These are phyloP conservation scores for Cladophialophora yegresii DNA, from an alignment of 2,329 filamentous ascomycete species.

Conservation along the genomic window DNA sequence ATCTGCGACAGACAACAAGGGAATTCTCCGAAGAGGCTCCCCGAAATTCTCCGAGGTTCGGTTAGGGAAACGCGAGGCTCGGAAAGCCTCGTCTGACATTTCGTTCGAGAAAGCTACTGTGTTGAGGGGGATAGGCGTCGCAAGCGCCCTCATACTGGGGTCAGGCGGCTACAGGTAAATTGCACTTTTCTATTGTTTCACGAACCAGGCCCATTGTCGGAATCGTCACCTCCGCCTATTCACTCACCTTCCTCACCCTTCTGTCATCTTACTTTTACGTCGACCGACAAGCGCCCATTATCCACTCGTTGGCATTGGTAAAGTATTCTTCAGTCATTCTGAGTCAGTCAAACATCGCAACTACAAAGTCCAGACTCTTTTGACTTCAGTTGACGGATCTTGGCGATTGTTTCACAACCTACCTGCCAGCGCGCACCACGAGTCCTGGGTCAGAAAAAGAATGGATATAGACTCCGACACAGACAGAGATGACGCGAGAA, in stretches of 20 bases:
- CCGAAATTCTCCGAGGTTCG: conserved; percentile 18
- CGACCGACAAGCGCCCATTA: not conserved
- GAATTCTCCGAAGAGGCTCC: conserved; percentile 6
- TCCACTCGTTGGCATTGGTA: not conserved
- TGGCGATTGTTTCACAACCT: conserved; percentile 11
- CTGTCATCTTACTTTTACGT: not conserved
- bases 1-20: not conserved
- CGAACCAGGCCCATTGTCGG: conserved; percentile 14
- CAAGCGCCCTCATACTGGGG: conserved; percentile 22
- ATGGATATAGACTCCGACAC: conserved; percentile 17
- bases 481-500: not conserved
- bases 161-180: conserved; percentile 34
- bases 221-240: not conserved
- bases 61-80: conserved; percentile 14
- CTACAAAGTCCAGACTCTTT: conserved; percentile 8
- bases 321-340: not conserved
- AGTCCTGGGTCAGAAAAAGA: conserved; percentile 7
- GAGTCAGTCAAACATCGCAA: not conserved
- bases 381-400: conserved; percentile 18
- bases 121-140: conserved; percentile 14
- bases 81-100: conserved; percentile 13
- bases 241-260: not conserved
- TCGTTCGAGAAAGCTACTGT: conserved; percentile 2
- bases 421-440: not conserved
- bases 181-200: conserved; percentile 27